Evolutionary conservation across 306 rosid genomes (phyloP).

Genomic region (Lupinus albus): DNA sequence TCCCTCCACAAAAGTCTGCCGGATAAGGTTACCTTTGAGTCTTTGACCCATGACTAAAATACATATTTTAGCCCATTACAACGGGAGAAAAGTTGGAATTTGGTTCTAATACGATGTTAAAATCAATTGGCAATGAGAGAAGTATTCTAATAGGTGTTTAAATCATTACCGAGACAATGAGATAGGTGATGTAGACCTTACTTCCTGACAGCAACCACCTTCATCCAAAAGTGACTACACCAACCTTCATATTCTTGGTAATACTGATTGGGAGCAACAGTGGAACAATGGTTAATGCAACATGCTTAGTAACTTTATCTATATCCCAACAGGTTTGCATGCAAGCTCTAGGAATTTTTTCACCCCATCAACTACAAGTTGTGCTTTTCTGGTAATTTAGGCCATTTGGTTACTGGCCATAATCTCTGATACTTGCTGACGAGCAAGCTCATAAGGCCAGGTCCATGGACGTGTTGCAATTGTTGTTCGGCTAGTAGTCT

Average conservation of each 20-base stretch:
- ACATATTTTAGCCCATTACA: too few relatives aligned
- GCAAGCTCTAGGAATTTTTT: conserved; percentile 64
- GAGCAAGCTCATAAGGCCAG: conserved; percentile 57
- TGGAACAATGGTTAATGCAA: too few relatives aligned
- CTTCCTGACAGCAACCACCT: too few relatives aligned
- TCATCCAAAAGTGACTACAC: not conserved
- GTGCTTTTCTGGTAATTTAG: conserved; percentile 68
- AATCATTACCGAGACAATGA: too few relatives aligned
- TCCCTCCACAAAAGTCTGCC: too few relatives aligned
- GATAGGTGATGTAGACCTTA: too few relatives aligned
- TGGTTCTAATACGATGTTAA: too few relatives aligned
- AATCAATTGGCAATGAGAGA: too few relatives aligned
- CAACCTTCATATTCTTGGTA: not conserved
- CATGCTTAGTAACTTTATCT: conserved; percentile 19
- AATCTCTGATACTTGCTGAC: conserved; percentile 47
- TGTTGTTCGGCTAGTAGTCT: conserved; percentile 51
- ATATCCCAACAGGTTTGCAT: conserved; percentile 56
- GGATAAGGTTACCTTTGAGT: too few relatives aligned
- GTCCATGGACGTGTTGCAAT: conserved; percentile 68
- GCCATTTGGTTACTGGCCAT: conserved; percentile 66
- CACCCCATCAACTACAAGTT: conserved; percentile 69
- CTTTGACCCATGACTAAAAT: too few relatives aligned
- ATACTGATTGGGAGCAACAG: not conserved
- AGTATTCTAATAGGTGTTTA: too few relatives aligned
- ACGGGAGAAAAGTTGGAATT: too few relatives aligned